phyloP scores from a whole-genome alignment of 805 yeast species.

The Scheffersomyces spartinae region DNA sequence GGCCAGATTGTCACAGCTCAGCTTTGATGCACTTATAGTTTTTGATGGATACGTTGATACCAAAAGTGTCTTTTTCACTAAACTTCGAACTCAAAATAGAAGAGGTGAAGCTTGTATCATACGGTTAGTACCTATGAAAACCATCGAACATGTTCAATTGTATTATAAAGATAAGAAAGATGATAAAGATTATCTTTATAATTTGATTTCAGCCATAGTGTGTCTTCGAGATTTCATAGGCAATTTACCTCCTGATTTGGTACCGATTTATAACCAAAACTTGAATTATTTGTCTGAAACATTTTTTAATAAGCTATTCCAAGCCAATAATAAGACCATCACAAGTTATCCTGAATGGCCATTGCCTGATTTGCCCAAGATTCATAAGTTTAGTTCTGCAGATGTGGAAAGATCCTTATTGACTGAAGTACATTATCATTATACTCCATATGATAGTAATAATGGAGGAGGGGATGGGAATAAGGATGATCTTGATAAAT shows the following conservation, averaged over 20 bases:
- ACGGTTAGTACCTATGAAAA: constrained; percentile 63
- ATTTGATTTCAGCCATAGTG: constrained; percentile 71
- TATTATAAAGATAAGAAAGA: constrained; percentile 24
- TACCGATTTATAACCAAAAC: constrained; percentile 62
- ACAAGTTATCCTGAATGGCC: constrained; percentile 42
- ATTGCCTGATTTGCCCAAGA: constrained; percentile 57
- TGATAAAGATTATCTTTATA: constrained; percentile 37
- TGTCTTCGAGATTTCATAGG: constrained; percentile 78
- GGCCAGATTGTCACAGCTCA: constrained; percentile 13
- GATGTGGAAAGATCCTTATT: constrained; percentile 75
- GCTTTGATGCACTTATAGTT: constrained; percentile 50
- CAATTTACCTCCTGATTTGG: constrained; percentile 62
- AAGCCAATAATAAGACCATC: constrained; percentile 1
- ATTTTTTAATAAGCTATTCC: constrained; percentile 41
- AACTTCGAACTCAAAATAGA: constrained; percentile 18
- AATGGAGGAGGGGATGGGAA: constrained; percentile 19
- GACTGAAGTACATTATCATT: constrained; percentile 61
- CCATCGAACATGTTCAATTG: constrained; percentile 72
- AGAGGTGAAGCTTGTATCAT: constrained; percentile 40
- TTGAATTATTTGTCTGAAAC: constrained; percentile 43
- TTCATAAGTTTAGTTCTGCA: constrained; percentile 49
- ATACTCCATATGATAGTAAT: constrained; percentile 37
- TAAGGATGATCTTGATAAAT: constrained; percentile 5
- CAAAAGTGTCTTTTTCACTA: constrained; percentile 14
- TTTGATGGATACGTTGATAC: constrained; percentile 52